Conservation (phyloP, 345 rosid genomes). For the Durio zibethinus region DNA sequence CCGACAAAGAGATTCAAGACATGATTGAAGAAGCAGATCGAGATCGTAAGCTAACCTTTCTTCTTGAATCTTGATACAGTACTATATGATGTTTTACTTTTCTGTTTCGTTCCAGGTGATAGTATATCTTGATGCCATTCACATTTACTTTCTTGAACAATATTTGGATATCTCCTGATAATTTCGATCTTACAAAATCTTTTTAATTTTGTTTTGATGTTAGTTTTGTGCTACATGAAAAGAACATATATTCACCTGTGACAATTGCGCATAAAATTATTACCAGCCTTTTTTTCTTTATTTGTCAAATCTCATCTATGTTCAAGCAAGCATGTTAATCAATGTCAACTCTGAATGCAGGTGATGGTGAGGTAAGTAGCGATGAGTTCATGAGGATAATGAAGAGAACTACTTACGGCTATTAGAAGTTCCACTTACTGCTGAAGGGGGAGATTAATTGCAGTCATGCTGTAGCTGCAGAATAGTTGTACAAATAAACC, state of each 20-base stretch:
- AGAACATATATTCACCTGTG: neutral
- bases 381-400: slow-evolving; percentile 74
- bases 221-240: neutral
- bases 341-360: slow-evolving; percentile 31
- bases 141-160: neutral
- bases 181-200: too few species aligned
- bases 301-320: neutral
- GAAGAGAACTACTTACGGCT: slow-evolving; percentile 55
- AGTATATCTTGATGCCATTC: neutral
- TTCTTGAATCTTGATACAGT: neutral
- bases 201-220: neutral
- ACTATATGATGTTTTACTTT: neutral
- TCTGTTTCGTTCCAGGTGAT: neutral
- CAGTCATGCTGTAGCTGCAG: slow-evolving; percentile 9
- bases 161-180: neutral
- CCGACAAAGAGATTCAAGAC: slow-evolving; percentile 63
- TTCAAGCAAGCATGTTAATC: neutral
- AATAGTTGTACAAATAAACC: slow-evolving; percentile 13
- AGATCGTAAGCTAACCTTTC: slow-evolving; percentile 50
- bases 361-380: slow-evolving; percentile 60
- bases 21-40: slow-evolving; percentile 87
- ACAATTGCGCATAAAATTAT: neutral
- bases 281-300: neutral
- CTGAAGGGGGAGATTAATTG: slow-evolving; percentile 14
- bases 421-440: slow-evolving; percentile 21